These are phyloP conservation scores for Metschnikowia kunwiensis DNA, from an alignment of 805 yeast genomes.

Conservation along the genomic window DNA sequence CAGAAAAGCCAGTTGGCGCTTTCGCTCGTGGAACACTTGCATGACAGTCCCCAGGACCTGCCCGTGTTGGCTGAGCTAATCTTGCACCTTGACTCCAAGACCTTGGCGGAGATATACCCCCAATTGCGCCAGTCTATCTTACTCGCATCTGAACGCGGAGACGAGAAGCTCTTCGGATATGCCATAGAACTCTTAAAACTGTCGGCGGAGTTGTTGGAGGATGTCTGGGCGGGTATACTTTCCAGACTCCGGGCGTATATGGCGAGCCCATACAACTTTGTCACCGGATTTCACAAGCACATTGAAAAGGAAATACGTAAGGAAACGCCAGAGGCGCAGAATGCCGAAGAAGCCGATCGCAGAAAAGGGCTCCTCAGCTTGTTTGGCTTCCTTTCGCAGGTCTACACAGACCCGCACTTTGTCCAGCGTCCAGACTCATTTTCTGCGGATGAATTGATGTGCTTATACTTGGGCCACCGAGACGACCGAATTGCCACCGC, in stretches of 20 bases:
- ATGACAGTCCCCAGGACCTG: slow-evolving; percentile 9
- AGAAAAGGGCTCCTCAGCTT: background rate
- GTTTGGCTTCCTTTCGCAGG: slow-evolving; percentile 4
- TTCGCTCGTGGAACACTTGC: slow-evolving; percentile 6
- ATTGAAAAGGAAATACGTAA: background rate
- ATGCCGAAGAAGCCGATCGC: background rate
- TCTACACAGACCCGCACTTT: slow-evolving; percentile 1
- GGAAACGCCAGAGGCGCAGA: background rate
- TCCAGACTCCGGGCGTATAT: slow-evolving; percentile 5
- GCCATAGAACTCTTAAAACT: slow-evolving; percentile 6
- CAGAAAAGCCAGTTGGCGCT: slow-evolving; percentile 11
- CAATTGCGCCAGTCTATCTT: slow-evolving; percentile 6
- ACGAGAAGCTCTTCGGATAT: background rate
- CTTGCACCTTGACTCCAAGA: slow-evolving; percentile 7
- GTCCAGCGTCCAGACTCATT: background rate
- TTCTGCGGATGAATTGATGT: slow-evolving; percentile 23
- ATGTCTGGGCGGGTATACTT: slow-evolving; percentile 4
- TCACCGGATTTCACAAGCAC: slow-evolving; percentile 6
- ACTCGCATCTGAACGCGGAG: slow-evolving; percentile 2
- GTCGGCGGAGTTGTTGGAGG: slow-evolving; percentile 3
- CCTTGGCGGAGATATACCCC: slow-evolving; percentile 8
- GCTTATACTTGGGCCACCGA: slow-evolving; percentile 34
- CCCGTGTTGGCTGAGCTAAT: slow-evolving; percentile 14
- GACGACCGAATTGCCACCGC: slow-evolving; percentile 36
- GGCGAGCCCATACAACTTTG: slow-evolving; percentile 12